Percentiles rank a stretch among this genome's conserved stretches.
phyloP scores from a whole-genome alignment of 2,329 filamentous ascomycete genomes.

The Emergomyces orientalis region DNA sequence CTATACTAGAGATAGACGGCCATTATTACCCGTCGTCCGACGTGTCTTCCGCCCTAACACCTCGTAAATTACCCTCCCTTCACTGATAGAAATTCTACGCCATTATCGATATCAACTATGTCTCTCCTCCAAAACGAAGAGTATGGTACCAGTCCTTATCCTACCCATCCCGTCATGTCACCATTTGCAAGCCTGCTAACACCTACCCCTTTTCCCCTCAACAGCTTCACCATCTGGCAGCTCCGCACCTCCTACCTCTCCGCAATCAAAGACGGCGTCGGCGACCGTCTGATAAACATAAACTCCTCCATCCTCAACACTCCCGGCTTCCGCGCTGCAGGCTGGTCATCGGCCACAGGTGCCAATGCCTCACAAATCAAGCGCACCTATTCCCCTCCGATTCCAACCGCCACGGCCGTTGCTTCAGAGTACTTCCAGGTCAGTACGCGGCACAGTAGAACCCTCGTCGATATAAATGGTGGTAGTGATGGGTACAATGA shows the following conservation, averaged over 20 bases:
- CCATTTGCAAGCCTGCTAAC: no score
- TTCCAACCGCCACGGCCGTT: constrained; percentile 49
- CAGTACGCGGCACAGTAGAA: constrained; percentile 23
- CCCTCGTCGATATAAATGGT: constrained; percentile 16
- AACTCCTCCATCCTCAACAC: constrained; percentile 55
- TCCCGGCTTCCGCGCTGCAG: constrained; percentile 55
- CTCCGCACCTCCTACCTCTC: constrained; percentile 56
- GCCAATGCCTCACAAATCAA: constrained; percentile 47
- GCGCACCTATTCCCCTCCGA: constrained; percentile 57
- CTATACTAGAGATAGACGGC: background rate
- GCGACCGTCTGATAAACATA: constrained; percentile 56
- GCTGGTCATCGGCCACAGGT: constrained; percentile 43
- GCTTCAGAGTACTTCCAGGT: constrained; percentile 55
- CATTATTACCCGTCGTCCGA: no score
- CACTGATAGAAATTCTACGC: no score
- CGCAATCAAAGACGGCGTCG: constrained; percentile 56
- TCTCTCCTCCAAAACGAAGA: constrained; percentile 45
- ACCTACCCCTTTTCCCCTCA: background rate
- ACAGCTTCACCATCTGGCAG: constrained; percentile 56
- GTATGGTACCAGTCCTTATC: constrained; percentile 25
- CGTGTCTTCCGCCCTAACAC: no score
- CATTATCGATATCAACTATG: constrained; percentile 25
- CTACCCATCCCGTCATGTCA: no score
- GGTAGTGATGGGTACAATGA: constrained; percentile 24
- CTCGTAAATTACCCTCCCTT: no score